Evolutionary conservation across 805 yeast species (phyloP), one percentile per base, ranked within the genome.

Genomic region (Candida tallmaniae): DNA sequence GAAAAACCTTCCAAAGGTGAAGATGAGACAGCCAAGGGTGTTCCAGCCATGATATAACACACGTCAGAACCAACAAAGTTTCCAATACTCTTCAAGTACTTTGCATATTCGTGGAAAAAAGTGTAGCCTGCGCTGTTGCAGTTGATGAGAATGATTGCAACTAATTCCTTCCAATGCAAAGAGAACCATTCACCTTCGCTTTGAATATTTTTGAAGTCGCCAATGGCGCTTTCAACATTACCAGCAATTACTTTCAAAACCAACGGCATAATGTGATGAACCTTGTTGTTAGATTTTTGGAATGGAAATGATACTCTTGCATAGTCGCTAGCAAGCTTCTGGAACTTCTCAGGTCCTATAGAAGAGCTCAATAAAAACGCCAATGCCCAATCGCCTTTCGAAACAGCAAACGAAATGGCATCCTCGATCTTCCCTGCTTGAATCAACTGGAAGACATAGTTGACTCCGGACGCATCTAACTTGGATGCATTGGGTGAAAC

Each of bases 341-440:
- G 57, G 74, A 83, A 80, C 24, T 68, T 65, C 3, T 76, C 79
- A 14, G 74, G 73, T 2, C 93, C 82, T 18, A 77, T 60, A 12
- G 85, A 55, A 40, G 80, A 73, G 1, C 94, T 79, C 32, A 89
- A 62, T 20, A 87, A 53, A 35, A 90, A 58, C 0, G 96, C 83
- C 55, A 88, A 65, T 0, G 90, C 78, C 82, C 85, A 89, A 44
- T 85, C 84, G 7, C 76, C 73, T 34, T 75, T 73, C 2, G 71
- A 64, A 13, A 88, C 53, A 1, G 93, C 79, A 35, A 68, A 61
- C 16, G 70, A 65, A 31, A 88, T 57, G 0, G 96, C 96, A 4
- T 68, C 72, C 10, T 73, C 76, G 16, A 78, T 73, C 37, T 80
- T 69, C 1, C 96, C 96, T 4, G 62, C 56, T 44, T 77, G 79